Percentiles rank a stretch among this genome's conserved stretches.
These are phyloP conservation scores for Kluyveromyces marxianus DNA, from an alignment of 1,139 yeast species.

Conservation along the genomic window DNA sequence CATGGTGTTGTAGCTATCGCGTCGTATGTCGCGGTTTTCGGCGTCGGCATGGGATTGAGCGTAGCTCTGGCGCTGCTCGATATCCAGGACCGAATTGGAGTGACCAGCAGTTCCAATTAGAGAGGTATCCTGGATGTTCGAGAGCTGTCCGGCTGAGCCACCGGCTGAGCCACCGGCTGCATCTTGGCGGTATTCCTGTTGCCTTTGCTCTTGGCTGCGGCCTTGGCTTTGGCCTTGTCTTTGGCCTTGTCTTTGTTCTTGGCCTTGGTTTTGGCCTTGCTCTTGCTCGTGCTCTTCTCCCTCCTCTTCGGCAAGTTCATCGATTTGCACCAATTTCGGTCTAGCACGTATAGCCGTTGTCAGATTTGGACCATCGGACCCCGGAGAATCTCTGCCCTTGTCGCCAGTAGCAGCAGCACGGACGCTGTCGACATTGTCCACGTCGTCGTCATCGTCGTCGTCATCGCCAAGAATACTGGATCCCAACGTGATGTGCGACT, in stretches of 20 bases:
- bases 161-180: too few species aligned
- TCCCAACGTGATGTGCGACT: constrained; percentile 31
- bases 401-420: constrained; percentile 2
- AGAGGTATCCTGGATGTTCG: background rate
- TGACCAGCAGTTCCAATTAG: background rate
- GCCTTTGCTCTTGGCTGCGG: background rate
- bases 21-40: background rate
- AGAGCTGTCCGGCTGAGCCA: background rate
- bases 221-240: background rate
- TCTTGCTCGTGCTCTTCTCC: constrained; percentile 4
- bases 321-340: constrained; percentile 56
- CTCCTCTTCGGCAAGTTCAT: constrained; percentile 39
- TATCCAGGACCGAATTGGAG: background rate
- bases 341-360: constrained; percentile 67
- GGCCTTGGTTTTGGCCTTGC: constrained; percentile 7
- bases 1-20: background rate
- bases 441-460: constrained; percentile 14
- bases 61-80: background rate
- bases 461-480: constrained; percentile 29
- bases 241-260: constrained; percentile 1
- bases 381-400: background rate
- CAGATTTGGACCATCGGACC: constrained; percentile 8
- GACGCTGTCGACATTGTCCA: constrained; percentile 3
- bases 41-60: background rate
- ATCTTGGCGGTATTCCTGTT: background rate